A percentile compares a stretch with the other conserved stretches of the same genome.
These are phyloP conservation scores for Pleurotus cornucopiae DNA, from an alignment of 768 basidiomycete species.

Conservation along the genomic window DNA sequence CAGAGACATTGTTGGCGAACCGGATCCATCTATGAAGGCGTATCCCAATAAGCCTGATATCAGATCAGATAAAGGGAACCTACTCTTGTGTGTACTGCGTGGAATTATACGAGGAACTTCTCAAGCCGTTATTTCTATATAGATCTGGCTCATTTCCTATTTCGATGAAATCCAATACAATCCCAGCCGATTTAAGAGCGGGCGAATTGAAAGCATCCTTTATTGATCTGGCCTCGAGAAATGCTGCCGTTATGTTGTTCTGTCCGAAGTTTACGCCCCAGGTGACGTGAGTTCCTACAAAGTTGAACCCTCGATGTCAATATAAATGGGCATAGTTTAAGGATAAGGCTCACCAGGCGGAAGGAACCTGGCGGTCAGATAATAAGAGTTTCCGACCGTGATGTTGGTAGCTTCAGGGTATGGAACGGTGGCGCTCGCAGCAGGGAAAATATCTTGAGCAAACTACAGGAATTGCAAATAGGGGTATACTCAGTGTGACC, in stretches of 20 bases:
- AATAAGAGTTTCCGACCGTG: slow-evolving; percentile 54
- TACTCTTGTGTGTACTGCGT: slow-evolving; percentile 48
- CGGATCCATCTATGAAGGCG: slow-evolving; percentile 41
- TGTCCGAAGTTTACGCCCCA: slow-evolving; percentile 68
- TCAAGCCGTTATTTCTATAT: slow-evolving; percentile 41
- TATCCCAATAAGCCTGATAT: neutral
- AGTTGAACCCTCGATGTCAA: neutral
- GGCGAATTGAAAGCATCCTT: slow-evolving; percentile 41
- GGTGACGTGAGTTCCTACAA: slow-evolving; percentile 35
- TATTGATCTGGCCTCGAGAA: slow-evolving; percentile 45
- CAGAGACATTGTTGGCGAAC: slow-evolving; percentile 46
- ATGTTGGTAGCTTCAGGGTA: slow-evolving; percentile 67
- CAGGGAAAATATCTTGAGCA: slow-evolving; percentile 46
- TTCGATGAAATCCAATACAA: slow-evolving; percentile 54
- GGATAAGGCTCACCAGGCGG: slow-evolving; percentile 33
- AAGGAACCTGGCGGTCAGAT: slow-evolving; percentile 46
- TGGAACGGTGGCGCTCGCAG: slow-evolving; percentile 42
- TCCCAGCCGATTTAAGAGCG: slow-evolving; percentile 31
- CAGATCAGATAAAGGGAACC: slow-evolving; percentile 14
- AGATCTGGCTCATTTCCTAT: slow-evolving; percentile 62
- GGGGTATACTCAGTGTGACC: no score
- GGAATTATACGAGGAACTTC: slow-evolving; percentile 33
- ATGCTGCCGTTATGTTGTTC: slow-evolving; percentile 45
- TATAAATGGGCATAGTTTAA: neutral
- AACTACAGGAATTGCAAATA: slow-evolving; percentile 24